Percentiles rank a stretch among this genome's conserved stretches.
phyloP scores from a whole-genome alignment of 2,329 filamentous ascomycete species.

The Acrocalymma vagum region DNA sequence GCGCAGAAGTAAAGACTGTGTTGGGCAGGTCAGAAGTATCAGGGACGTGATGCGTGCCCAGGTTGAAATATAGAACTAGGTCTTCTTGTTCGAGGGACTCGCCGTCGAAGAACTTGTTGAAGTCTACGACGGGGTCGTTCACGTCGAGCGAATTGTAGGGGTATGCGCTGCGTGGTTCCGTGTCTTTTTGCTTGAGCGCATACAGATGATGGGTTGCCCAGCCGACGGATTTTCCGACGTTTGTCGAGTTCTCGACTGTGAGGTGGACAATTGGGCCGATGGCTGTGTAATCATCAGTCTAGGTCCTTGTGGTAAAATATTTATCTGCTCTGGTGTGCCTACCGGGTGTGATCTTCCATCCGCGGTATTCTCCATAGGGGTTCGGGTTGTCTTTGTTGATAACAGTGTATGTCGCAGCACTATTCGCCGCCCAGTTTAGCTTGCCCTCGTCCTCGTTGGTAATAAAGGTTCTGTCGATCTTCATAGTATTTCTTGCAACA shows the following conservation, averaged over 20 bases:
- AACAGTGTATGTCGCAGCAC: conserved; percentile 54
- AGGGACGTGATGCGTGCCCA: conserved; percentile 60
- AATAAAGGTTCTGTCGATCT: conserved; percentile 52
- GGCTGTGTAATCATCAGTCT: no score
- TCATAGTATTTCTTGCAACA: conserved; percentile 60
- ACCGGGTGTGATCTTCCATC: conserved; percentile 52
- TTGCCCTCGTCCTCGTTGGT: conserved; percentile 39
- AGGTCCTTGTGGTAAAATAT: no score
- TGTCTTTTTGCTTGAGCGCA: conserved; percentile 59
- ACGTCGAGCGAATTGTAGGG: conserved; percentile 56
- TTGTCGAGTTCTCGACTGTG: conserved; percentile 58
- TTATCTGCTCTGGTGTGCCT: no score
- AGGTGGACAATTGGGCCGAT: no score
- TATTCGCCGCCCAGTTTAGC: conserved; percentile 57
- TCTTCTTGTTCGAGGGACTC: conserved; percentile 50
- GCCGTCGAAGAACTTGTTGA: conserved; percentile 57
- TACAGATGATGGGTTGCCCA: conserved; percentile 62
- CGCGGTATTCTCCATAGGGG: conserved; percentile 58
- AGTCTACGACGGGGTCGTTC: conserved; percentile 58
- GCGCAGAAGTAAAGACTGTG: conserved; percentile 7
- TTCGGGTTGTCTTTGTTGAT: conserved; percentile 60
- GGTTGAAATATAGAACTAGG: conserved; percentile 57
- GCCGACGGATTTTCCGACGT: conserved; percentile 53
- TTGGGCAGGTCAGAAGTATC: conserved; percentile 23
- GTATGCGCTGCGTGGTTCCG: conserved; percentile 55